Percentiles rank a stretch among this genome's conserved stretches.
Conservation (phyloP, 805 yeast species). For the Pichia rugopelliculosa region DNA sequence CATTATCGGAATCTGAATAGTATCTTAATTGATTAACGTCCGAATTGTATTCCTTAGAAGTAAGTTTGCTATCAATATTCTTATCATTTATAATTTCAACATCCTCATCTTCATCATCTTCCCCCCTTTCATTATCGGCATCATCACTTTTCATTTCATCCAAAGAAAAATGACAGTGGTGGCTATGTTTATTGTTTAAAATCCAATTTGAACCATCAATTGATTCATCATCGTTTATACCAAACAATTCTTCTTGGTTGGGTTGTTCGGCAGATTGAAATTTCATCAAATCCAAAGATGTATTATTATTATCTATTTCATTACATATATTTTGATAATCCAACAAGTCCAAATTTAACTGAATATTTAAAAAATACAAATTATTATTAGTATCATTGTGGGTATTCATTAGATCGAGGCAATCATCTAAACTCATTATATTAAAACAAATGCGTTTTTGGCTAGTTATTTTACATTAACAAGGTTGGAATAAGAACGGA, state of each 20-base stretch:
- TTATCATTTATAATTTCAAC: no score
- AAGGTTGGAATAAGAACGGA: no score
- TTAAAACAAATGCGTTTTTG: neutral
- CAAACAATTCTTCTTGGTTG: neutral
- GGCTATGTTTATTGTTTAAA: neutral
- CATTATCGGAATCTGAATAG: no score
- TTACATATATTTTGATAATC: neutral
- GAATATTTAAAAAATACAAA: neutral
- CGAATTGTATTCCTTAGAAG: no score
- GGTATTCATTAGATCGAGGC: no score
- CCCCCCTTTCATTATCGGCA: no score
- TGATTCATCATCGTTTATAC: neutral
- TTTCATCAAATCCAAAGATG: neutral
- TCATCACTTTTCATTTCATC: no score
- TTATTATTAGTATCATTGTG: neutral
- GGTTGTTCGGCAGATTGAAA: neutral
- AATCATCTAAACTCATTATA: no score
- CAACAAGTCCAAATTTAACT: neutral
- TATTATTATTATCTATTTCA: neutral
- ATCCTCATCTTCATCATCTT: no score
- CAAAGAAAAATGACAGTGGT: neutral
- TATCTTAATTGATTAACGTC: no score
- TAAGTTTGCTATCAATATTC: no score
- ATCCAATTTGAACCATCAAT: neutral
- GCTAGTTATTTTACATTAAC: neutral